Evolutionary conservation across 73 alveolate species (phyloP).

Genomic region (Uronychia binucleata): DNA sequence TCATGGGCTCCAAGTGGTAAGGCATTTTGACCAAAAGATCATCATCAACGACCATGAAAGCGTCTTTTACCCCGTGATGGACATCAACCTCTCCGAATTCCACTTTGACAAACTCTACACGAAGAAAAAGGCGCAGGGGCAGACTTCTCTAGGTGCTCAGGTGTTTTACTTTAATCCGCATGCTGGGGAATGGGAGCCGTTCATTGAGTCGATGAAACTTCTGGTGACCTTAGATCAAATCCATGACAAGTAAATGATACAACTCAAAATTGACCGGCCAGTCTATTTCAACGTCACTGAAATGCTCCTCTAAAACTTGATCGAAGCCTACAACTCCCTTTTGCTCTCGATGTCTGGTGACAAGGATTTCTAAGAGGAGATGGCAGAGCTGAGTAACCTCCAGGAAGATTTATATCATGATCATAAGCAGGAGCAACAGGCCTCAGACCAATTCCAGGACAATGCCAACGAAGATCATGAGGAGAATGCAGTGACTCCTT

Average conservation of each 20-base stretch:
- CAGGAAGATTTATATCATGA: neutral
- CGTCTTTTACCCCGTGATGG: slow-evolving; percentile 46
- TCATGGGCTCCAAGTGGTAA: slow-evolving; percentile 29
- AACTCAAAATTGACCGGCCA: slow-evolving; percentile 14
- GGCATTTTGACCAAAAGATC: neutral
- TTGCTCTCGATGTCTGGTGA: neutral
- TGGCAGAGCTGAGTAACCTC: neutral
- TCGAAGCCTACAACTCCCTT: slow-evolving; percentile 2
- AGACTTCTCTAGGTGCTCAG: slow-evolving; percentile 19
- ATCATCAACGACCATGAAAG: slow-evolving; percentile 40
- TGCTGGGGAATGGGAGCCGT: slow-evolving; percentile 65
- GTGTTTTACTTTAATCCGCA: slow-evolving; percentile 35
- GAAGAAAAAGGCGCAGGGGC: slow-evolving; percentile 22
- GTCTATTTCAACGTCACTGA: slow-evolving; percentile 44
- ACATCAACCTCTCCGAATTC: slow-evolving; percentile 29
- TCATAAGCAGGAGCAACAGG: slow-evolving; percentile 1
- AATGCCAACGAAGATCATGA: neutral
- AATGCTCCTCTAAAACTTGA: slow-evolving; percentile 37
- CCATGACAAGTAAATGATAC: neutral
- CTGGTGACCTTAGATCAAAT: slow-evolving; percentile 4
- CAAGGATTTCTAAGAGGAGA: neutral
- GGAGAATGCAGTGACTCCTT: neutral
- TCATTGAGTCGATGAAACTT: slow-evolving; percentile 12
- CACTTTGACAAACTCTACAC: slow-evolving; percentile 23
- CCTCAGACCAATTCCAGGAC: slow-evolving; percentile 12